phyloP scores from a whole-genome alignment of 768 basidiomycete species.

The Chlorophyllum brunneum region DNA sequence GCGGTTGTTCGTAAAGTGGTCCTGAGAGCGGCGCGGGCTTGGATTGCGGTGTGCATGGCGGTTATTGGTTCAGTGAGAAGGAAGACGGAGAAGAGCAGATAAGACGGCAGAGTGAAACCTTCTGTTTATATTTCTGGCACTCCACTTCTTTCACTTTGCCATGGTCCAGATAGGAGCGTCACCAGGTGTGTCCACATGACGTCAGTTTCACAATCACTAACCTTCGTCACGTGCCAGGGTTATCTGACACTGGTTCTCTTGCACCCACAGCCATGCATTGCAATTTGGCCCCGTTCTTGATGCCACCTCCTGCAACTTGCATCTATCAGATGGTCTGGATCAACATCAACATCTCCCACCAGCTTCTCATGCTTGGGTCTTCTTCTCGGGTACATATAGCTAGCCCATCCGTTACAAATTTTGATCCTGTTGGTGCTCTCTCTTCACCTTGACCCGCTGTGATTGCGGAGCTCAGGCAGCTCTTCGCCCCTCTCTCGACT shows the following conservation, averaged over 20 bases:
- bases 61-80: neutral
- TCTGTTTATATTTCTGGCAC: conserved; percentile 8
- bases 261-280: too few species aligned
- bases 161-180: neutral
- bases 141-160: conserved; percentile 1
- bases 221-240: neutral
- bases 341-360: too few species aligned
- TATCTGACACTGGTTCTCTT: neutral
- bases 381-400: too few species aligned
- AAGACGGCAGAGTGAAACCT: conserved; percentile 3
- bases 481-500: neutral
- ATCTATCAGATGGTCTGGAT: too few species aligned
- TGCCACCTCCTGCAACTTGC: too few species aligned
- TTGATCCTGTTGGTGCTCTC: neutral
- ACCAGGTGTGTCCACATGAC: conserved; percentile 7
- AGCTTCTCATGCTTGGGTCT: too few species aligned
- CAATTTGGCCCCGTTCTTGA: too few species aligned
- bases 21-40: neutral
- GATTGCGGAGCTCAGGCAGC: conserved; percentile 6
- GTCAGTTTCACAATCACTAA: conserved; percentile 8
- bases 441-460: neutral
- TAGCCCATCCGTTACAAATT: neutral
- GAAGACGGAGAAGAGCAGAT: neutral
- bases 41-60: conserved; percentile 2
- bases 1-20: neutral